Evolutionary conservation across 495 filamentous ascomycete genomes (phyloP).

Genomic region (Daldinia decipiens): DNA sequence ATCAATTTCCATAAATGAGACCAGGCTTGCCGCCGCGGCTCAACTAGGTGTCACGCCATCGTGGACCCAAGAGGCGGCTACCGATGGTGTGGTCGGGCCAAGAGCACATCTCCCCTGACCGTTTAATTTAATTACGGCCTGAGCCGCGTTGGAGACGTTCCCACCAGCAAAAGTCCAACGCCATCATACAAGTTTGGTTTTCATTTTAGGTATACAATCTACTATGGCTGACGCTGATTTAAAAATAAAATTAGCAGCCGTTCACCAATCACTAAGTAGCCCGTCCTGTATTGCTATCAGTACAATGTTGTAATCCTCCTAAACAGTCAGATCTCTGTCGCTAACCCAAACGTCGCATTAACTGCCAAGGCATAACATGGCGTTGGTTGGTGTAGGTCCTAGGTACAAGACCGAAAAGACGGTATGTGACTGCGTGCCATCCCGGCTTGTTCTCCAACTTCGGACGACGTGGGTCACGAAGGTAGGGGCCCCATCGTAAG

Average conservation of each 20-base stretch:
- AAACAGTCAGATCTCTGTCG: neutral
- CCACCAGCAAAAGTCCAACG: neutral
- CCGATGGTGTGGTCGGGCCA: constrained; percentile 33
- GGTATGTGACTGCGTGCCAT: constrained; percentile 23
- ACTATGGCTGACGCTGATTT: neutral
- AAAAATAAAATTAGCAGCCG: neutral
- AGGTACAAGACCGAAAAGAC: constrained; percentile 25
- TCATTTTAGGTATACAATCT: neutral
- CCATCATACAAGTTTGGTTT: neutral
- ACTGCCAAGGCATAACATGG: constrained; percentile 29
- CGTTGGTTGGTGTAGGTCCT: constrained; percentile 19
- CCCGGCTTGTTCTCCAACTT: constrained; percentile 18
- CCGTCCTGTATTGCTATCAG: neutral
- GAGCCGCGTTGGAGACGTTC: constrained; percentile 12
- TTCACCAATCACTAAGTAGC: neutral
- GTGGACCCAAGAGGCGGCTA: constrained; percentile 26
- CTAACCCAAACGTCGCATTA: constrained; percentile 21
- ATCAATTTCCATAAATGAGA: constrained; percentile 15
- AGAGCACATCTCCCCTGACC: constrained; percentile 12
- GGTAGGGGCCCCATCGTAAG: constrained; percentile 22
- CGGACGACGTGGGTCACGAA: constrained; percentile 11
- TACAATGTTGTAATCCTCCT: neutral
- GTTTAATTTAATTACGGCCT: constrained; percentile 38
- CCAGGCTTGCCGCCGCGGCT: constrained; percentile 31
- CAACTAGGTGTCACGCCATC: constrained; percentile 30